Evolutionary conservation across 2,329 filamentous ascomycete genomes (phyloP), one percentile per base, ranked within the genome.

Genomic region (Ophiostoma sp.): DNA sequence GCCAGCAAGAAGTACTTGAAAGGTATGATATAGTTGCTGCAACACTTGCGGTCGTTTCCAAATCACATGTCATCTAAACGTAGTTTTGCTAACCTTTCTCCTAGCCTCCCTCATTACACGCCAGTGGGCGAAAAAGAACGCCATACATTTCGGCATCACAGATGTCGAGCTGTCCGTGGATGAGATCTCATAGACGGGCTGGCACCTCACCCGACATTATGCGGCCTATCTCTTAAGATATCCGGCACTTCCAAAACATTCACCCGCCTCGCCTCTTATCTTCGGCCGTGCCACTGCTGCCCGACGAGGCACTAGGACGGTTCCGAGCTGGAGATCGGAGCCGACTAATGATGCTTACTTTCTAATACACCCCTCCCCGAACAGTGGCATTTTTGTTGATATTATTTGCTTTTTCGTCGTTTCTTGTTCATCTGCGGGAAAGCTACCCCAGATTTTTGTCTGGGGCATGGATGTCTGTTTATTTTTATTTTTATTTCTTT

Each of bases 1-100:
- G 95, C 95, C 70, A 96, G 93, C 87, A 99, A 98, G 85, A 97
- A 97, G 82, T 99, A 98, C 82, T 83, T 98, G 76, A 99, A 99
- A 84, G 94, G 94, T 97, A 88, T 82, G 35, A n/a, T 10, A 17
- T 2, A 41, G 1, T 66, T 41, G 4, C 23, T 31, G 7, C 7
- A n/a, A 2, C 6, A 6, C 17, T 6, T 17, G 44, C 17, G 20
- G 17, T 3, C 44, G 20, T 48, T 48, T 7, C 17, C 17, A 48
- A 48, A 48, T 20, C 20, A n/a, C 17, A 17, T 48, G 44, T 17
- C 44, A 20, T 48, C 1, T n/a, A 20, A 48, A 48, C 27, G 7
- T n/a, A 17, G n/a, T 5, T 23, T 52, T 35, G 20, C 57, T 70
- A 66, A 72, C 67, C 4, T 7, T 35, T 0, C 6, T 5, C 36